Percentiles rank a stretch among this genome's conserved stretches.
Evolutionary conservation across 768 basidiomycete species (phyloP).

Genomic region (Collybia sp.): DNA sequence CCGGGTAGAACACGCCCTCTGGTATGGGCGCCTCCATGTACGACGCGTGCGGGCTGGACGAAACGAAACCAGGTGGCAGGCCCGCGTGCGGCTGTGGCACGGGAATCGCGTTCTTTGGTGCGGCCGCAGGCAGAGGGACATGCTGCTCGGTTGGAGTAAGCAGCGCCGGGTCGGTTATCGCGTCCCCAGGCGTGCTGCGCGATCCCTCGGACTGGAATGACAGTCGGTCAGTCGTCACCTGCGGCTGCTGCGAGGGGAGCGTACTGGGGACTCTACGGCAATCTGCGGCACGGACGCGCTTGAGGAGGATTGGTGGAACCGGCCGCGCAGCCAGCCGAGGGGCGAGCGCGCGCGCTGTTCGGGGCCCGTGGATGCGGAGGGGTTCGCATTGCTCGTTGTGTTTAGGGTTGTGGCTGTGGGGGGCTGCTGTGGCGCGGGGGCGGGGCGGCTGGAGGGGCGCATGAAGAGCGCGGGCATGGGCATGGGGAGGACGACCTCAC

Average conservation of each 20-base stretch:
- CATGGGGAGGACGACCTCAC: constrained; percentile 23
- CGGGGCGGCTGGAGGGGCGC: not conserved
- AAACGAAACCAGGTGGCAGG: constrained; percentile 33
- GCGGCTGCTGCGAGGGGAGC: constrained; percentile 7
- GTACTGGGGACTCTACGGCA: constrained; percentile 42
- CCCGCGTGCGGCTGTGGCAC: constrained; percentile 6
- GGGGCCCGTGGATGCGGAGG: constrained; percentile 5
- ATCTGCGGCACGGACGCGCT: constrained; percentile 34
- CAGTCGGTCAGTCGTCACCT: not conserved
- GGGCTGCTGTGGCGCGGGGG: constrained; percentile 4
- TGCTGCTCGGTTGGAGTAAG: constrained; percentile 31
- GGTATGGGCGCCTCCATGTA: no score
- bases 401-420: constrained; percentile 6
- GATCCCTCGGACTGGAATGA: constrained; percentile 31
- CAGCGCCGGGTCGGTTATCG: constrained; percentile 30
- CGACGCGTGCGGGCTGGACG: constrained; percentile 21
- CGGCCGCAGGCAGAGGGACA: constrained; percentile 10
- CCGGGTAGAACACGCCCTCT: no score
- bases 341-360: constrained; percentile 11
- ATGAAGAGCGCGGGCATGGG: not conserved
- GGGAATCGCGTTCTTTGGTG: constrained; percentile 3
- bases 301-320: constrained; percentile 22
- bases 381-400: not conserved
- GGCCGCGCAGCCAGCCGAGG: constrained; percentile 15
- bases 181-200: constrained; percentile 26